Evolutionary conservation across 2,329 filamentous ascomycete genomes (phyloP).

Genomic region (Paecilomyces formosus): DNA sequence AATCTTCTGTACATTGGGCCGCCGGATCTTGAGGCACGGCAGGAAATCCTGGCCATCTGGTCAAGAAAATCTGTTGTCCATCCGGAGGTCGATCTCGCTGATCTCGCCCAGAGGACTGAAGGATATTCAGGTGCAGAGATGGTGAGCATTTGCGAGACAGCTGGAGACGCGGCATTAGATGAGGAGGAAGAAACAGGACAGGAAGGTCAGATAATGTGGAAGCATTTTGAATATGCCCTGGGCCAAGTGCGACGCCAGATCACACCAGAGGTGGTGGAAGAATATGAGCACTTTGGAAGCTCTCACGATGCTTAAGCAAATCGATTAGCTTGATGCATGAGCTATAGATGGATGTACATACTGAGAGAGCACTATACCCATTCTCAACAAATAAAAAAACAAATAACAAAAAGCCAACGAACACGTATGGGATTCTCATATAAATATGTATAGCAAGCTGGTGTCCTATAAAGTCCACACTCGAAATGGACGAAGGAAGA

Average conservation of each 20-base stretch:
- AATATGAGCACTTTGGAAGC: constrained; percentile 50
- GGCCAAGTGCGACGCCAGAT: constrained; percentile 49
- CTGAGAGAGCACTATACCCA: not conserved
- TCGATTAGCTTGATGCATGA: not conserved
- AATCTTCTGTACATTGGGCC: constrained; percentile 78
- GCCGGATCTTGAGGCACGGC: constrained; percentile 64
- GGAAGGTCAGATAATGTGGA: constrained; percentile 28
- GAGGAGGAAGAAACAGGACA: constrained; percentile 39
- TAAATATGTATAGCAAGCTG: too few species aligned
- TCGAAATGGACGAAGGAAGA: too few species aligned
- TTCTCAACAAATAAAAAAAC: not conserved
- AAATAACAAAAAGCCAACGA: not conserved
- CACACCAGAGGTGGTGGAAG: constrained; percentile 50
- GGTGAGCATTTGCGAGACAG: constrained; percentile 50
- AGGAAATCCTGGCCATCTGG: constrained; percentile 67
- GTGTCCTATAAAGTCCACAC: too few species aligned
- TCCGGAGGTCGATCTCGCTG: constrained; percentile 57
- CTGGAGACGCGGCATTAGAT: constrained; percentile 45
- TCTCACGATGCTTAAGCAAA: constrained; percentile 8
- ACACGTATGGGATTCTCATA: not conserved
- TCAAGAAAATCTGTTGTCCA: constrained; percentile 54
- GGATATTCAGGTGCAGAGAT: constrained; percentile 86
- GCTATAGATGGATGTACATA: too few species aligned
- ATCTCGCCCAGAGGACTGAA: constrained; percentile 58
- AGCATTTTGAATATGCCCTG: constrained; percentile 39